Percentiles rank a stretch among this genome's conserved stretches.
phyloP scores from a whole-genome alignment of 495 filamentous ascomycete genomes.

The Penicillium steckii region DNA sequence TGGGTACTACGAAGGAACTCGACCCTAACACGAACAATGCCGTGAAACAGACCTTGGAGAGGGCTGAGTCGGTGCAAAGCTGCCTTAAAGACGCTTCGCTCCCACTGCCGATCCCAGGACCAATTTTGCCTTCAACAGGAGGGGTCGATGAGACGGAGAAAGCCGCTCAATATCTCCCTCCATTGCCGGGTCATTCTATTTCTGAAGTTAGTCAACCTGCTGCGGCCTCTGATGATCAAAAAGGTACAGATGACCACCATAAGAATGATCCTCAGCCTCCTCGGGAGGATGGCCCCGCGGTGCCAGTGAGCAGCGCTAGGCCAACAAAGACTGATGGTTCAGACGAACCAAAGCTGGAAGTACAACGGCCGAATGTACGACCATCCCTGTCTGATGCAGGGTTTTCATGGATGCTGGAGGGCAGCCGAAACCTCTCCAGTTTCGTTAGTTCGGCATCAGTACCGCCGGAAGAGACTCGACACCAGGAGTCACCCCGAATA shows the following conservation, averaged over 20 bases:
- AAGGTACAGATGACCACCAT: not conserved
- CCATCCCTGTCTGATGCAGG: conserved; percentile 71
- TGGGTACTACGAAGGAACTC: conserved; percentile 48
- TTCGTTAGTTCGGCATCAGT: conserved; percentile 51
- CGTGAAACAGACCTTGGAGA: conserved; percentile 58
- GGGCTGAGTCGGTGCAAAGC: conserved; percentile 74
- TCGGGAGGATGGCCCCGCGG: conserved; percentile 11
- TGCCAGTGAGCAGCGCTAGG: conserved; percentile 7
- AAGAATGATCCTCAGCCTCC: conserved; percentile 8
- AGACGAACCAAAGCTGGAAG: conserved; percentile 8
- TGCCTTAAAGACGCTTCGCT: conserved; percentile 68
- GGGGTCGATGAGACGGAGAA: conserved; percentile 9
- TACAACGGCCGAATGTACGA: conserved; percentile 12
- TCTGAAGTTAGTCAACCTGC: not conserved
- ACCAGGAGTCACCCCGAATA: conserved; percentile 20
- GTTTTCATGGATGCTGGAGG: conserved; percentile 94
- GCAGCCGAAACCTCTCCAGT: conserved; percentile 46
- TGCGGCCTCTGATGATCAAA: conserved; percentile 6
- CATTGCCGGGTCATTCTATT: not conserved
- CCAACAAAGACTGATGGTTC: conserved; percentile 7
- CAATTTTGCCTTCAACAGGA: not conserved
- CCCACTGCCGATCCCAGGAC: conserved; percentile 35
- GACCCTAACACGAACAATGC: conserved; percentile 32
- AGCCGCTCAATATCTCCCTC: conserved; percentile 11
- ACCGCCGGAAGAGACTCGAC: conserved; percentile 46